These are phyloP conservation scores for Fomes fomentarius DNA, from an alignment of 1,284 basidiomycete genomes.

Conservation along the genomic window DNA sequence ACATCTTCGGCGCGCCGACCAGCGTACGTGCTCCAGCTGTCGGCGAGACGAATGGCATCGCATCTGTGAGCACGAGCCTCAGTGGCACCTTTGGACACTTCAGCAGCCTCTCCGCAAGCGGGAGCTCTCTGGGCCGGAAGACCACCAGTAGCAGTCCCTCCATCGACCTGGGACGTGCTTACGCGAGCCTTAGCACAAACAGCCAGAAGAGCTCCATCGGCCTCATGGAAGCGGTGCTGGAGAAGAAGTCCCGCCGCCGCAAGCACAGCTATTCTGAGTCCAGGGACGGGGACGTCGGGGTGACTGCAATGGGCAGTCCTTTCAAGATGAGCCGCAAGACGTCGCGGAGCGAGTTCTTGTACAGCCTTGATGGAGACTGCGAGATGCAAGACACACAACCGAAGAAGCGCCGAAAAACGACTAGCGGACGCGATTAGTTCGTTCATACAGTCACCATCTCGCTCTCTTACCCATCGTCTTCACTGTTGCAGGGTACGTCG, in stretches of 20 bases:
- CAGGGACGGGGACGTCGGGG: conserved; percentile 19
- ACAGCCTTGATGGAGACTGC: conserved; percentile 29
- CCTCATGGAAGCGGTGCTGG: conserved; percentile 34
- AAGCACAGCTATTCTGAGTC: conserved; percentile 19
- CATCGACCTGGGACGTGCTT: conserved; percentile 9
- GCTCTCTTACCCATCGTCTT: neutral
- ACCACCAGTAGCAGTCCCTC: conserved; percentile 12
- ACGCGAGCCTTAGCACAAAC: conserved; percentile 14
- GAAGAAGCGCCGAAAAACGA: conserved; percentile 34
- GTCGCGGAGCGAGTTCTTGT: conserved; percentile 28
- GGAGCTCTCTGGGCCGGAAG: conserved; percentile 26
- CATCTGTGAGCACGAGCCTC: conserved; percentile 1
- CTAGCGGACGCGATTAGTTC: conserved; percentile 25
- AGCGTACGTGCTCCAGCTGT: neutral
- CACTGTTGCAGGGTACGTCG: no score
- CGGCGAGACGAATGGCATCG: neutral
- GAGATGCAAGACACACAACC: conserved; percentile 25
- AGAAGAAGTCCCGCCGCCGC: conserved; percentile 19
- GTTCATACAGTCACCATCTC: neutral
- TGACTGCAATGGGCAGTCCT: conserved; percentile 19
- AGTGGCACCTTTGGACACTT: conserved; percentile 3
- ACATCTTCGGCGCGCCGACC: conserved; percentile 1
- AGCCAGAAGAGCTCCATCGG: conserved; percentile 22
- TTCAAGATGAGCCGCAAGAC: conserved; percentile 30
- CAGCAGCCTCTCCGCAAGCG: conserved; percentile 4